Base-by-base conservation (phyloP, 2,329 filamentous ascomycete species). In the Penicillium sp. region DNA sequence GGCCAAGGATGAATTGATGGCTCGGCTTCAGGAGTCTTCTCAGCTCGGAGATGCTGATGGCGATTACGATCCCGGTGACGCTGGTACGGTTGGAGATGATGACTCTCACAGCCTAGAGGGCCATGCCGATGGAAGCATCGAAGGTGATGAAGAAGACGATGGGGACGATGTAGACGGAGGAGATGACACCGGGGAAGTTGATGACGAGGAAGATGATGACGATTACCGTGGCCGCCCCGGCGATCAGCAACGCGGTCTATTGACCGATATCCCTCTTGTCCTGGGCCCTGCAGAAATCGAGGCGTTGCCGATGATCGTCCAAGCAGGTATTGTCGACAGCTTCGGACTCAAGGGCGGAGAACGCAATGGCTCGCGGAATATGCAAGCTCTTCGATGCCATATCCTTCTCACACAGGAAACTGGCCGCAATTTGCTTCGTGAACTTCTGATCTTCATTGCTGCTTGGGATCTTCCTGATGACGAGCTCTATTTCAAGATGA, bases 391-490 rank as follows among this genome's bases (percentile, higher is more conserved):
- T 1, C 82, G 93, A 19, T 97, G 92, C 67, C 90, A 95, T 68
- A 89, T 97, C 68, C 84, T 97, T 46, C 79, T 97, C 37, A 92
- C 92, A 0, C 85, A 96, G 56, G 92, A 96, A 67, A 95, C 91
- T 58, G 93, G 93, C 3, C 87, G 92, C 63, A 96, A 95, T 68
- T 79, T 97, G 3, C 80, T 97, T 1, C 83, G 93, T 52, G 93
- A 97, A 72, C 84, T 97, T 67, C 81, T 97, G 39, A 95, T 97
- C 54, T 97, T 97, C 71, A 96, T 97, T 59, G 93, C 93, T 5
- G 92, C 96, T 8, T 97, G 93, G 93, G 93, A 97, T 69, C 87
- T 97, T 66, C 89, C 91, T 36, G 92, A 97, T 71, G 88, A 93
- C 56, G 92, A 95, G 57, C 85, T 96, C 33, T 96, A 97, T 67